These are phyloP conservation scores for Epichloe glyceriae DNA, from an alignment of 2,329 filamentous ascomycete species.

Conservation along the genomic window DNA sequence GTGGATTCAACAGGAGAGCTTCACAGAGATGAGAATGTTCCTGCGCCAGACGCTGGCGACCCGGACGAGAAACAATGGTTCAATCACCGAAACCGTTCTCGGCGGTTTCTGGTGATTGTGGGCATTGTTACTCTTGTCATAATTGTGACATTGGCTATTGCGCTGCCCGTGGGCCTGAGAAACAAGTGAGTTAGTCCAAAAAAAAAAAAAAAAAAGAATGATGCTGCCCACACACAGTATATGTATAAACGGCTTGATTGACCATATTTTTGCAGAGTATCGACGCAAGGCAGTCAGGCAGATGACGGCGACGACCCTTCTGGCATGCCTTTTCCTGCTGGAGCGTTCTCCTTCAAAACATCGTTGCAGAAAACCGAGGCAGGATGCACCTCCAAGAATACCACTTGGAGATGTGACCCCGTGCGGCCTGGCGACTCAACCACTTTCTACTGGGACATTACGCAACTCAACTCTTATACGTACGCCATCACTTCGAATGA, in stretches of 20 bases:
- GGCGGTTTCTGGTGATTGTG: slow-evolving; percentile 19
- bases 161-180: slow-evolving; percentile 26
- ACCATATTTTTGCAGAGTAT: background rate
- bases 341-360: slow-evolving; percentile 48
- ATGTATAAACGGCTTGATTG: too few relatives aligned
- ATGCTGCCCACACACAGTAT: too few relatives aligned
- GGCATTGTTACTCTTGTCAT: slow-evolving; percentile 18
- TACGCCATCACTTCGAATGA: slow-evolving; percentile 40
- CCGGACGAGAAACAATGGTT: slow-evolving; percentile 8
- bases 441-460: slow-evolving; percentile 51
- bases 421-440: slow-evolving; percentile 30
- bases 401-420: slow-evolving; percentile 51
- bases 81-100: slow-evolving; percentile 16
- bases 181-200: slow-evolving; percentile 12
- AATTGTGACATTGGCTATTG: slow-evolving; percentile 24
- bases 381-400: slow-evolving; percentile 43
- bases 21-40: slow-evolving; percentile 5
- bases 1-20: background rate
- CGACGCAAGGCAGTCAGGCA: slow-evolving; percentile 1
- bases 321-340: slow-evolving; percentile 38
- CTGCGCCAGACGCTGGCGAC: slow-evolving; percentile 2
- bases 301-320: slow-evolving; percentile 1
- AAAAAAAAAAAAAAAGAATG: too few relatives aligned
- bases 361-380: slow-evolving; percentile 39
- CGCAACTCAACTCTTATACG: slow-evolving; percentile 21